A percentile compares a stretch with the other conserved stretches of the same genome.
These are phyloP conservation scores for Penicillium decumbens DNA, from an alignment of 2,329 filamentous ascomycete genomes.

Conservation along the genomic window DNA sequence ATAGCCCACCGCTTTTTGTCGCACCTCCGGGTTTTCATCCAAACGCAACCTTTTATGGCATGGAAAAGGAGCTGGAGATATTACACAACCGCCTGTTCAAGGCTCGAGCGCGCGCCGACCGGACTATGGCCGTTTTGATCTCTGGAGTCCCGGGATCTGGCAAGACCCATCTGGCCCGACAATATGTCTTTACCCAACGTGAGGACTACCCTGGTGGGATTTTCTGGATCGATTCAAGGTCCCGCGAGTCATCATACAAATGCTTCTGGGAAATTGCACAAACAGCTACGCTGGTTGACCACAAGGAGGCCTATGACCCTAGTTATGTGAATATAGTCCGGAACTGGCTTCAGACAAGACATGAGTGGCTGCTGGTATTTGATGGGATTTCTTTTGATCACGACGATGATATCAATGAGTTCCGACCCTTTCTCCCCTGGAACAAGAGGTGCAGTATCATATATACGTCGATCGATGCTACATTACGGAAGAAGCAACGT, in stretches of 20 bases:
- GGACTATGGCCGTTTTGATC: slow-evolving; percentile 61
- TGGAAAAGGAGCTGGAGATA: slow-evolving; percentile 54
- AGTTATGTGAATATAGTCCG: slow-evolving; percentile 55
- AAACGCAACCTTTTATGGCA: slow-evolving; percentile 60
- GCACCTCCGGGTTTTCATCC: slow-evolving; percentile 57
- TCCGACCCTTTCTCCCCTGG: slow-evolving; percentile 62
- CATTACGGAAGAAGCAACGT: slow-evolving; percentile 52
- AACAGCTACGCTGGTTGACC: slow-evolving; percentile 49
- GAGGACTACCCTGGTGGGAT: slow-evolving; percentile 60
- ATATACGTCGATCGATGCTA: slow-evolving; percentile 62
- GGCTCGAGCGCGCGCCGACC: slow-evolving; percentile 52
- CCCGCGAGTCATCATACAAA: slow-evolving; percentile 54
- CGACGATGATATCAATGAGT: slow-evolving; percentile 47
- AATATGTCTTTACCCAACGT: slow-evolving; percentile 61
- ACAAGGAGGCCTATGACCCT: slow-evolving; percentile 36
- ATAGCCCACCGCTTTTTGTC: slow-evolving; percentile 35
- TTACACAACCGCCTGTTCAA: slow-evolving; percentile 59
- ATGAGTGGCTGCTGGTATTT: slow-evolving; percentile 64
- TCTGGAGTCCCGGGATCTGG: slow-evolving; percentile 62
- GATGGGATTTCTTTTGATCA: slow-evolving; percentile 62
- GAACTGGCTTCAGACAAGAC: slow-evolving; percentile 57
- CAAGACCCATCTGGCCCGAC: slow-evolving; percentile 64
- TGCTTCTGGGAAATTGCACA: slow-evolving; percentile 64
- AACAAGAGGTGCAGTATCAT: slow-evolving; percentile 60
- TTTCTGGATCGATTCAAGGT: slow-evolving; percentile 65